Conservation (phyloP, 768 basidiomycete species). For the Leucosporidium scottii region DNA sequence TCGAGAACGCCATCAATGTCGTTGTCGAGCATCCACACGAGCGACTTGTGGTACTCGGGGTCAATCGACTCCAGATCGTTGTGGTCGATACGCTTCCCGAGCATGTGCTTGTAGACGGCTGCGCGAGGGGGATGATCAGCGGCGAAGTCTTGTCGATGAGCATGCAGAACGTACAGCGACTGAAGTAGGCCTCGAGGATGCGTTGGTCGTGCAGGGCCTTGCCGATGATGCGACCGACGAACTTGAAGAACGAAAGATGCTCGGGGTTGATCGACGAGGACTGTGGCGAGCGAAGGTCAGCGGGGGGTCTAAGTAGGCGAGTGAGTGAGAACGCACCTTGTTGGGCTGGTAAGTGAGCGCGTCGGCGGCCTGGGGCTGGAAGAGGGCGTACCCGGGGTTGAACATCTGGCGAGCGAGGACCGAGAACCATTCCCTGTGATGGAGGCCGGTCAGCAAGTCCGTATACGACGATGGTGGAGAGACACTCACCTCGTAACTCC, state of each 20-base stretch:
- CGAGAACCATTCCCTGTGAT: constrained; percentile 77
- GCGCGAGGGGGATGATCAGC: background rate
- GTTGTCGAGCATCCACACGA: constrained; percentile 97
- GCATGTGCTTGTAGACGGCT: constrained; percentile 87
- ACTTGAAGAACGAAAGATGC: constrained; percentile 95
- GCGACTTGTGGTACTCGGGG: constrained; percentile 94
- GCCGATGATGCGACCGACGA: constrained; percentile 93
- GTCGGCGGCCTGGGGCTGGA: constrained; percentile 96
- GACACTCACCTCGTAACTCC: constrained; percentile 68
- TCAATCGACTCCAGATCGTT: constrained; percentile 96
- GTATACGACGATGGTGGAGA: background rate
- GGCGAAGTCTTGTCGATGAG: too few relatives aligned
- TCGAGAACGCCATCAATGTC: constrained; percentile 70
- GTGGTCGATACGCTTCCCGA: constrained; percentile 91
- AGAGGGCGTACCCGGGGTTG: constrained; percentile 94
- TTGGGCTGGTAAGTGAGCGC: constrained; percentile 86
- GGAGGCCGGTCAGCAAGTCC: background rate
- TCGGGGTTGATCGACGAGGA: constrained; percentile 91
- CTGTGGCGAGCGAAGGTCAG: constrained; percentile 69
- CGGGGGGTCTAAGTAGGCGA: background rate
- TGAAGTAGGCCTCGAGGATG: constrained; percentile 95
- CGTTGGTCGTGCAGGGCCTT: constrained; percentile 97
- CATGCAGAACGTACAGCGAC: constrained; percentile 46
- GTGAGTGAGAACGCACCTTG: constrained; percentile 38
- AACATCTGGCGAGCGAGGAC: constrained; percentile 98